Evolutionary conservation across 768 basidiomycete species (phyloP), one percentile per base, ranked within the genome.

Genomic region (Flagelloscypha sp.): DNA sequence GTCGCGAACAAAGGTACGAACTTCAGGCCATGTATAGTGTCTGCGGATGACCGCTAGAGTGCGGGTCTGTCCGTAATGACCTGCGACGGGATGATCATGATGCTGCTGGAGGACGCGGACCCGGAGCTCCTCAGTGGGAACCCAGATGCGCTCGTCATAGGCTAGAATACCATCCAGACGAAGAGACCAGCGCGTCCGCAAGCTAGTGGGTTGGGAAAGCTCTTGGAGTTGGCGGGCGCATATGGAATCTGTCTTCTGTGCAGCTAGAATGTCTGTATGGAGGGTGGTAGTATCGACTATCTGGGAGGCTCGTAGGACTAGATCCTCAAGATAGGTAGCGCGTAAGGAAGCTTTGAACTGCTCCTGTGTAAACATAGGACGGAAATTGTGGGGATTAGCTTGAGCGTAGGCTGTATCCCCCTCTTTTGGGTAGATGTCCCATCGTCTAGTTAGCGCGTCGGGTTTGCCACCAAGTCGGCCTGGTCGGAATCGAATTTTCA

Each of bases 401-500:
- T 9, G 10, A 28, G 46, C 36, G 29, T 45, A 52, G 44, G 40
- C 49, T 19, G 30, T 49, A 46, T 54, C 44, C 46, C 48, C 50
- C 45, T 41, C 46, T 53, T 56, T 52, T 7, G 38, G 43, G 36
- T 53, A 48, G 44, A 52, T 40, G 32, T 54, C 54, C 45, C 41
- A 46, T 10, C 48, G 27, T 45, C 48, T 33, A 35, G 55, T 52
- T 5, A 55, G 38, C 3, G 52, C 43, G 30, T 56, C 52, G 3
- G 48, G 48, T 36, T 49, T 48, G 6, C 24, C 27, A 5, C 48
- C 46, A n/a, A 51, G 41, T 17, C 27, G 21, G 3, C 46, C 41
- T 9, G 46, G 44, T 16, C 33, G 36, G 28, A 46, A 66, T 48
- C 40, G 24, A 1, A 56, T 29, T 13, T 15, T 17, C 25, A 61